Percentiles rank a stretch among this genome's conserved stretches.
These are phyloP conservation scores for Raffaelea ambrosiae DNA, from an alignment of 2,329 filamentous ascomycete genomes.

Conservation along the genomic window DNA sequence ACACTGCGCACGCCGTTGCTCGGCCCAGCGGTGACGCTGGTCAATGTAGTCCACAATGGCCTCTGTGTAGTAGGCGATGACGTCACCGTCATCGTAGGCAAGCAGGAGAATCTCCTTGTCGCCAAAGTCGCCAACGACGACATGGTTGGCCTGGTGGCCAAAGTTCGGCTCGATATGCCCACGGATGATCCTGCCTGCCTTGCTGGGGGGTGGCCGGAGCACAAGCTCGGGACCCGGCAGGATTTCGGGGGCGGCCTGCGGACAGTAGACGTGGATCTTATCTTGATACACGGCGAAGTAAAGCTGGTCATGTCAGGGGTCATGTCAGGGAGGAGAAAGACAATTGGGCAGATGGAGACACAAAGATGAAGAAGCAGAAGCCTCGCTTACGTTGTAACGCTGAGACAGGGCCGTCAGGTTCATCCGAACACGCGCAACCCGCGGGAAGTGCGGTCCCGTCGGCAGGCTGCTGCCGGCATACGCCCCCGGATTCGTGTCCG, in stretches of 20 bases:
- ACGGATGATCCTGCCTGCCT: slow-evolving; percentile 27
- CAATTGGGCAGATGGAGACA: too few species aligned
- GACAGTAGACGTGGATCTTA: slow-evolving; percentile 47
- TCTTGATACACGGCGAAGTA: slow-evolving; percentile 53
- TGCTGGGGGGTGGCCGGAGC: slow-evolving; percentile 34
- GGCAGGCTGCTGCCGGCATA: too few species aligned
- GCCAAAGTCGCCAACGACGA: slow-evolving; percentile 62
- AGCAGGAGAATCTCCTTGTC: slow-evolving; percentile 59
- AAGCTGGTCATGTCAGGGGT: slow-evolving; percentile 28
- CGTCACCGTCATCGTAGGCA: slow-evolving; percentile 67
- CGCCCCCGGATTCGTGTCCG: too few species aligned
- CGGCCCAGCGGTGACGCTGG: slow-evolving; percentile 7
- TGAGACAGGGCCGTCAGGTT: slow-evolving; percentile 53
- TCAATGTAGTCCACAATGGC: slow-evolving; percentile 36
- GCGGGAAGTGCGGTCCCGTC: slow-evolving; percentile 16
- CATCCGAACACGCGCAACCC: slow-evolving; percentile 28
- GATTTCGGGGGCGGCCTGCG: slow-evolving; percentile 39
- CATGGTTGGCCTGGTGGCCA: slow-evolving; percentile 59
- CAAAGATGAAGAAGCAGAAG: too few species aligned
- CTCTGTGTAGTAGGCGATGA: slow-evolving; percentile 60
- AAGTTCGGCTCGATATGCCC: slow-evolving; percentile 44
- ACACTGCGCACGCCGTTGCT: not conserved
- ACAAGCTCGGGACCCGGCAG: slow-evolving; percentile 43
- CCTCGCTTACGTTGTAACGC: slow-evolving; percentile 38
- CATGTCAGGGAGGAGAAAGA: not conserved